Base-by-base conservation (phyloP, 441 rosid species). In the Jatropha podagrica region DNA sequence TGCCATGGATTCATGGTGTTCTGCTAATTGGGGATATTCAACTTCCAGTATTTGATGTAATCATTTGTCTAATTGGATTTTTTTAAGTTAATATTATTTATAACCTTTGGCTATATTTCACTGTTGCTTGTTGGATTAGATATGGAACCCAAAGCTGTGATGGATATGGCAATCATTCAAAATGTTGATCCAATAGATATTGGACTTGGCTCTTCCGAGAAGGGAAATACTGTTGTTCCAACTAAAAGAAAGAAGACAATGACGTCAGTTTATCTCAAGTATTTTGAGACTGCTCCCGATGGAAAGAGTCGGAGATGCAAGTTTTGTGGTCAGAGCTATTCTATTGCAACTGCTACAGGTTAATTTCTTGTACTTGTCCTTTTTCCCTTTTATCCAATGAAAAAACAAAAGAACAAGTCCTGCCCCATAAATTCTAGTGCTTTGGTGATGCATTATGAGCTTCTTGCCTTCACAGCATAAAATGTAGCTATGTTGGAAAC, bases 271-370 rank as follows among this genome's bases (percentile, higher is more conserved):
- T 95, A 85, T 82, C 98, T 95, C 49, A 95, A 90, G 80, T 91
- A 86, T 72, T 95, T 95, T 63, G 96, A 92, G 84, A 92, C 93
- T 67, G 89, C 97, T 54, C 71, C 90, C 68, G 97, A 92, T 77
- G 90, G 90, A 75, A 95, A 91, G 81, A 92, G 91, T 78, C 85
- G 98, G 42, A 86, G 90, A 78, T 95, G 98, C 91, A 95, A 91
- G 83, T 89, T 92, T 85, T 92, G 98, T 55, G 94, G 96, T 40
- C 97, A 95, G 82, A 88, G 89, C 88, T 95, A 95, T 80, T 93
- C 98, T 55, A 92, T 88, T 71, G 89, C 98, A 20, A 92, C 98
- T 46, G 98, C 98, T 77, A 95, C 97, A 12, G 98, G 98, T 94
- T 82, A 26, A 68, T 71, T 52, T 69, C 54, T 13, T 66, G 46